phyloP scores from a whole-genome alignment of 2,329 filamentous ascomycete species.

The Alternaria panax region DNA sequence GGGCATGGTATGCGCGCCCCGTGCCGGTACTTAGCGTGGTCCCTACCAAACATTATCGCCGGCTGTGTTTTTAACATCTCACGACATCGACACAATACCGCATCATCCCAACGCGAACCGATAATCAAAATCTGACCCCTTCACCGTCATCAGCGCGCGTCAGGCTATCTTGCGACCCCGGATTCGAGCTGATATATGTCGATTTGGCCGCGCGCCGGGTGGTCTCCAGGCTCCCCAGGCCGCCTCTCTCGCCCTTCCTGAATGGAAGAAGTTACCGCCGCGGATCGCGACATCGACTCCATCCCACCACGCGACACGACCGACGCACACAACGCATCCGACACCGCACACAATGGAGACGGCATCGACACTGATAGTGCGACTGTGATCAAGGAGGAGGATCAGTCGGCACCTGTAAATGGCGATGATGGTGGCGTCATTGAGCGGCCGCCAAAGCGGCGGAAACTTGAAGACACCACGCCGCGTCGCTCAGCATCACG shows the following conservation, averaged over 20 bases:
- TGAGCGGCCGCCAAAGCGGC: conserved; percentile 65
- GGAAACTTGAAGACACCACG: conserved; percentile 58
- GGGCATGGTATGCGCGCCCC: conserved; percentile 10
- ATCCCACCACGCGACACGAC: conserved; percentile 33
- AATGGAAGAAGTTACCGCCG: conserved; percentile 44
- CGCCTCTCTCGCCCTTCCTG: conserved; percentile 35
- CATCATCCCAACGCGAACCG: conserved; percentile 37
- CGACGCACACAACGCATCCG: conserved; percentile 28
- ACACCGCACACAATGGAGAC: conserved; percentile 26
- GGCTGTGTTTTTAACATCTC: conserved; percentile 24
- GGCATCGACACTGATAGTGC: conserved; percentile 21
- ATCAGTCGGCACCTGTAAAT: conserved; percentile 23
- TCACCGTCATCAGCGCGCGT: conserved; percentile 28
- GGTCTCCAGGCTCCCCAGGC: conserved; percentile 42
- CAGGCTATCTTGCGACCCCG: conserved; percentile 31
- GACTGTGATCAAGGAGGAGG: conserved; percentile 42
- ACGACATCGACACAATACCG: conserved; percentile 39
- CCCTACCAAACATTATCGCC: conserved; percentile 17
- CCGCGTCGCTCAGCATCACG: conserved; percentile 50
- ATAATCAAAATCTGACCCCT: conserved; percentile 42
- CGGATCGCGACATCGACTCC: conserved; percentile 41
- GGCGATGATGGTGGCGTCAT: conserved; percentile 34
- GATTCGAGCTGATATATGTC: conserved; percentile 37
- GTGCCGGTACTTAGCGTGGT: conserved; percentile 24
- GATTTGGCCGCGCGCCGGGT: conserved; percentile 41